Percentiles rank a stretch among this genome's conserved stretches.
Evolutionary conservation across 164 flowering plant genomes (phyloP).

Genomic region (Stephania japonica): DNA sequence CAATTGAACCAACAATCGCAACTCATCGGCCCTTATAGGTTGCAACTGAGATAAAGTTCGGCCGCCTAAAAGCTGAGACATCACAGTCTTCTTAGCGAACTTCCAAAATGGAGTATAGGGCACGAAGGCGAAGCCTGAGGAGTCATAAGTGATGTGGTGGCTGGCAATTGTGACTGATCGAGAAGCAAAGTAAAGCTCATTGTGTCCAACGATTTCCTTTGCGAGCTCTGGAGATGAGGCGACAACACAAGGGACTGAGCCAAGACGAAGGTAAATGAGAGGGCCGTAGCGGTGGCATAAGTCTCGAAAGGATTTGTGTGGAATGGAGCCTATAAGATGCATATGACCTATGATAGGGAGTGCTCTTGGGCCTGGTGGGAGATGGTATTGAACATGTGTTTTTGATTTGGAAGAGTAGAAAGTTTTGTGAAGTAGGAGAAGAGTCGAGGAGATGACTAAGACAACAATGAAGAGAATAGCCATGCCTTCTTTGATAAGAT

Average conservation of each 20-base stretch:
- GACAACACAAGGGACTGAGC: neutral
- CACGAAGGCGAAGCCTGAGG: slow-evolving; percentile 4
- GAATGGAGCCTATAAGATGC: neutral
- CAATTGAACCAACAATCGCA: neutral
- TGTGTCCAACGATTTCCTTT: neutral
- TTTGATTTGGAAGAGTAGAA: neutral
- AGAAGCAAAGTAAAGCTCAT: neutral
- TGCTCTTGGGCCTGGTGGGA: neutral
- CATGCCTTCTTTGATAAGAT: neutral
- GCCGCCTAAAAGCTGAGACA: neutral
- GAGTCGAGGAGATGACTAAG: neutral
- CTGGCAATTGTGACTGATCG: neutral
- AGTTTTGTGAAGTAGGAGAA: neutral
- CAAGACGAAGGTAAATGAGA: neutral
- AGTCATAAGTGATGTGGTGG: neutral
- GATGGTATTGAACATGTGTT: neutral
- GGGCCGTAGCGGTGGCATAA: neutral
- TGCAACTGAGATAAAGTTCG: neutral
- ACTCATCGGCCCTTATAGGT: neutral
- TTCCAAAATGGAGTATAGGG: neutral
- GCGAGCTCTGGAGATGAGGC: neutral
- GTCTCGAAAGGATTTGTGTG: neutral
- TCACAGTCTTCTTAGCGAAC: neutral
- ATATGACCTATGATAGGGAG: slow-evolving; percentile 8
- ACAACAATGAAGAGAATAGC: neutral